Conservation (phyloP, 495 filamentous ascomycete genomes). For the Rhypophila decipiens region DNA sequence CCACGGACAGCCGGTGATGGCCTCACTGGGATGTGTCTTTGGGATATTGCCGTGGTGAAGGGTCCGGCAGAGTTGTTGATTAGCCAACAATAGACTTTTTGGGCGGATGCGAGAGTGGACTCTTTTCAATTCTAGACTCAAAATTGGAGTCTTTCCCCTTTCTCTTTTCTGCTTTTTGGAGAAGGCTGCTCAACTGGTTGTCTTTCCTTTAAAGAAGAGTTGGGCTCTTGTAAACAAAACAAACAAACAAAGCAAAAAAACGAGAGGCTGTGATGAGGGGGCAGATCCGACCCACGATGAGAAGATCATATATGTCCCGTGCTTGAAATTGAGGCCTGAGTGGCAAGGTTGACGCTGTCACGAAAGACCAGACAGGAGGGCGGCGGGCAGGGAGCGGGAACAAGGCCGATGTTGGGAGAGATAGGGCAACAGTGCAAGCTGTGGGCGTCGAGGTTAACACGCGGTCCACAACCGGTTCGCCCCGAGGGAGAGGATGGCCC, state of each 20-base stretch:
- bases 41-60: constrained; percentile 10
- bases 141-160: background rate
- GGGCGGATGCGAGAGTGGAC: constrained; percentile 14
- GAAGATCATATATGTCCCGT: constrained; percentile 23
- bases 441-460: constrained; percentile 12
- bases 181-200: constrained; percentile 5
- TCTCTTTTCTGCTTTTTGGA: constrained; percentile 1
- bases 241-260: too few relatives aligned
- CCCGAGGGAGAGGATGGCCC: constrained; percentile 1
- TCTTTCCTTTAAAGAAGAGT: background rate
- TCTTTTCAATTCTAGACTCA: background rate
- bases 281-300: constrained; percentile 17
- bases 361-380: constrained; percentile 7
- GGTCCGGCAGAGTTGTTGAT: constrained; percentile 15
- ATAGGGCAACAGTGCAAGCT: constrained; percentile 8
- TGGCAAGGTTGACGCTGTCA: constrained; percentile 24
- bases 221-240: too few relatives aligned
- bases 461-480: constrained; percentile 2
- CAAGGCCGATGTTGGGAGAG: constrained; percentile 3
- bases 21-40: constrained; percentile 26
- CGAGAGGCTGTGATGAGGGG: too few relatives aligned
- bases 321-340: constrained; percentile 6
- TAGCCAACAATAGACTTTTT: constrained; percentile 12
- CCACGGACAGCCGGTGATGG: constrained; percentile 26
- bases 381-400: constrained; percentile 1